These are phyloP conservation scores for Eucalyptus paniculata DNA, from an alignment of 345 rosid genomes.

Conservation along the genomic window DNA sequence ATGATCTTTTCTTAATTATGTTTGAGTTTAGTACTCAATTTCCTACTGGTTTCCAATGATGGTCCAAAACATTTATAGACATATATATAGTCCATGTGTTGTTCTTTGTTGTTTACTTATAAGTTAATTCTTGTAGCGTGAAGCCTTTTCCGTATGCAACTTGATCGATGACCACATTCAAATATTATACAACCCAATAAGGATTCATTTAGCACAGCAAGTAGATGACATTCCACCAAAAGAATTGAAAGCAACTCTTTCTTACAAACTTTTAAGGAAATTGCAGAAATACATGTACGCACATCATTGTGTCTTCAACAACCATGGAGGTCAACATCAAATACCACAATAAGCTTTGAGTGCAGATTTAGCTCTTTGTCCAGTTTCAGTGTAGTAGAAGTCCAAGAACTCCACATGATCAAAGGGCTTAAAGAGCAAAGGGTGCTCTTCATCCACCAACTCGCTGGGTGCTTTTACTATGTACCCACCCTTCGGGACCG, in stretches of 20 bases:
- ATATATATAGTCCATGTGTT: not conserved
- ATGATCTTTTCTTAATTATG: not conserved
- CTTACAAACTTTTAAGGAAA: not conserved
- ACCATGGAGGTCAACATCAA: not conserved
- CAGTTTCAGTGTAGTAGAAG: slow-evolving; percentile 23
- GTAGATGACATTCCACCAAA: not conserved
- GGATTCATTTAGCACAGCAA: not conserved
- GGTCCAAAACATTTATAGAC: not conserved
- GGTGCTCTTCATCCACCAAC: not conserved
- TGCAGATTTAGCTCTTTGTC: slow-evolving; percentile 16
- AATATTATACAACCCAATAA: not conserved
- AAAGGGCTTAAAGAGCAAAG: slow-evolving; percentile 4
- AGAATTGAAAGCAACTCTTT: not conserved
- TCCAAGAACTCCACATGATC: slow-evolving; percentile 25
- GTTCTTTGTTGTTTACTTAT: not conserved
- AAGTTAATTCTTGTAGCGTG: not conserved
- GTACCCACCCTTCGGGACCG: slow-evolving; percentile 28
- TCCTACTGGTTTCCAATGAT: not conserved
- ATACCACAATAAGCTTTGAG: slow-evolving; percentile 29
- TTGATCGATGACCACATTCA: not conserved
- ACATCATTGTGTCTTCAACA: not conserved
- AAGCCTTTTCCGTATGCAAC: not conserved
- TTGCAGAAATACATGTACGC: not conserved
- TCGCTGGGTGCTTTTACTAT: not conserved
- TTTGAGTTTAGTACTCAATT: not conserved